phyloP scores from a whole-genome alignment of 768 basidiomycete species.

The Dacryopinax primogenitus region DNA sequence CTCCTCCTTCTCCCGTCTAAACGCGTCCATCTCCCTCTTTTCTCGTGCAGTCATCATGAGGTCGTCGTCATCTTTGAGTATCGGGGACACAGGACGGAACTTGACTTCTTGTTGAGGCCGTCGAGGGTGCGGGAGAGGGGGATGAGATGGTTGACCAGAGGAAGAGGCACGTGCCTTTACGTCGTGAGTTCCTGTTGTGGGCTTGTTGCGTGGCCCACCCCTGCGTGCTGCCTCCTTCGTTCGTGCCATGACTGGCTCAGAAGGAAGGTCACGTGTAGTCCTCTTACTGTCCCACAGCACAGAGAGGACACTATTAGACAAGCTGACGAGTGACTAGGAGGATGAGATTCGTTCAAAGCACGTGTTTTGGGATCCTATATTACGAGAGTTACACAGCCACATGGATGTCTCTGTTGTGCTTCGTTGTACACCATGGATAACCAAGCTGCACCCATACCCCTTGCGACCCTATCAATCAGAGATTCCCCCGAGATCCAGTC shows the following conservation, averaged over 20 bases:
- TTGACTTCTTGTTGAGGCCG: not conserved
- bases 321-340: too few species aligned
- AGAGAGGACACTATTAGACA: too few species aligned
- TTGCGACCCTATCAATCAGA: too few species aligned
- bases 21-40: constrained; percentile 2
- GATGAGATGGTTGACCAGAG: not conserved
- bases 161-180: not conserved
- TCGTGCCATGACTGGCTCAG: not conserved
- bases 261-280: not conserved
- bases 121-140: not conserved
- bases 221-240: not conserved
- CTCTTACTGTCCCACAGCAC: too few species aligned
- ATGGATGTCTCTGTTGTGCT: too few species aligned
- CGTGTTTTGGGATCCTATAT: too few species aligned
- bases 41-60: not conserved
- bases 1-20: constrained; percentile 4
- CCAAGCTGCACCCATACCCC: too few species aligned
- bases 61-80: not conserved
- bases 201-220: not conserved
- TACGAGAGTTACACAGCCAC: too few species aligned
- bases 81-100: not conserved
- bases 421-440: too few species aligned
- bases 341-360: too few species aligned
- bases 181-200: not conserved
- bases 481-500: too few species aligned